Evolutionary conservation across 306 rosid species (phyloP).

Genomic region (Luffa acutangula): DNA sequence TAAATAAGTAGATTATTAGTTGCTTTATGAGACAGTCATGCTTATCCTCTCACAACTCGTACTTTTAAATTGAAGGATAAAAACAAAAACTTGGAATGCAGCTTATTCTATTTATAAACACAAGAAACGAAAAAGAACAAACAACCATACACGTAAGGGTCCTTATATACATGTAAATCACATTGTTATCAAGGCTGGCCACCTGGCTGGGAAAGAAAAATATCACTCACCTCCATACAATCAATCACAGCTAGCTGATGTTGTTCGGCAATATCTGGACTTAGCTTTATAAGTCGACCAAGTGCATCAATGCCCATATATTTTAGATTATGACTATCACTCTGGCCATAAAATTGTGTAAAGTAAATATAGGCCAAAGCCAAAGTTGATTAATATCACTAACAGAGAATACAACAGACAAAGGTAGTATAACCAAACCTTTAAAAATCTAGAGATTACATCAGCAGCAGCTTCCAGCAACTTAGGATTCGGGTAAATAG

Average conservation of each 20-base stretch:
- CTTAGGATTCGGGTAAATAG: conserved; percentile 65
- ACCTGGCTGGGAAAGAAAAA: not conserved
- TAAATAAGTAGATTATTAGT: not conserved
- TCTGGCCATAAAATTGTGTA: conserved; percentile 36
- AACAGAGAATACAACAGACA: not conserved
- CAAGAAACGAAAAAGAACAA: not conserved
- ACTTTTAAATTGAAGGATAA: not conserved
- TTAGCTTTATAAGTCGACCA: conserved; percentile 76
- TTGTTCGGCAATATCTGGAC: conserved; percentile 84
- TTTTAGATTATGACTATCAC: conserved; percentile 93
- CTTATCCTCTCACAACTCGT: not conserved
- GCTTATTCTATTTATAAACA: not conserved
- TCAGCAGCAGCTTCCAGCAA: conserved; percentile 79
- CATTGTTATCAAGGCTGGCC: not conserved
- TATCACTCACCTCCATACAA: conserved; percentile 77
- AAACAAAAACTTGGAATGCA: not conserved
- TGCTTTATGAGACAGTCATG: not conserved
- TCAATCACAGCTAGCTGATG: conserved; percentile 98
- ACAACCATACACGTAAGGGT: not conserved
- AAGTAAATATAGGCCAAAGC: not conserved
- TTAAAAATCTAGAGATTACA: conserved; percentile 77
- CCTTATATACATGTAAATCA: not conserved
- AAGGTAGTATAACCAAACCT: conserved; percentile 33
- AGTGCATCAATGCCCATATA: conserved; percentile 99
- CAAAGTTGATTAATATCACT: not conserved